These are phyloP conservation scores for Rhizopogon vulgaris DNA, from an alignment of 768 basidiomycete genomes.

Conservation along the genomic window DNA sequence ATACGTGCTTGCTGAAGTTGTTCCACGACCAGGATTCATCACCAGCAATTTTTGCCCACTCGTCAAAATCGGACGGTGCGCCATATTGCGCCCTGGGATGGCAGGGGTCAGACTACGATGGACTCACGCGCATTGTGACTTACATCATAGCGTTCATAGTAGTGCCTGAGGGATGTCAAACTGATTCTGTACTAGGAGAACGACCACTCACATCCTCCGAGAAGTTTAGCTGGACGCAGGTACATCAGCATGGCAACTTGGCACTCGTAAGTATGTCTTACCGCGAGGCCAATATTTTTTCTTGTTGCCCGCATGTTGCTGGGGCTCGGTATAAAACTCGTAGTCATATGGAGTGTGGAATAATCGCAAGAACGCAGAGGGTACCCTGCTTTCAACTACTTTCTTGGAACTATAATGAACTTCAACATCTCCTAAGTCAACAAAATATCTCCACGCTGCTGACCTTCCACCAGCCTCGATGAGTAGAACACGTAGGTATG, in stretches of 20 bases:
- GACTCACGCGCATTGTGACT: background rate
- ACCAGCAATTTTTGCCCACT: slow-evolving; percentile 50
- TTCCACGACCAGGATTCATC: slow-evolving; percentile 53
- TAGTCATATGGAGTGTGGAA: slow-evolving; percentile 45
- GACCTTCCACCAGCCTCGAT: slow-evolving; percentile 44
- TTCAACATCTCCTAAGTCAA: background rate
- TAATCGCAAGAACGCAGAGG: slow-evolving; percentile 36
- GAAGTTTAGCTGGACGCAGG: slow-evolving; percentile 44
- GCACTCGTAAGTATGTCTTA: slow-evolving; percentile 14
- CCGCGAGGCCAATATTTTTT: slow-evolving; percentile 63
- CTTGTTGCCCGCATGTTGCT: slow-evolving; percentile 39
- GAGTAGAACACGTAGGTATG: slow-evolving; percentile 31
- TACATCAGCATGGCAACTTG: background rate
- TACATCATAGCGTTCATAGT: slow-evolving; percentile 58
- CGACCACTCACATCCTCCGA: slow-evolving; percentile 60
- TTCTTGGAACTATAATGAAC: slow-evolving; percentile 35
- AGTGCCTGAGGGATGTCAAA: slow-evolving; percentile 34
- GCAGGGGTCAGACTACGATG: slow-evolving; percentile 4
- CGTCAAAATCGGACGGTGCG: slow-evolving; percentile 62
- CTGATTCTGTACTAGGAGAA: background rate
- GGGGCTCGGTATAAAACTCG: slow-evolving; percentile 50
- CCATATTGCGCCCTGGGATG: slow-evolving; percentile 43
- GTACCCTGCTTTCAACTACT: slow-evolving; percentile 36
- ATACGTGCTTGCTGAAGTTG: slow-evolving; percentile 42
- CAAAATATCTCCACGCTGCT: background rate